Percentiles rank a stretch among this genome's conserved stretches.
Conservation (phyloP, 768 basidiomycete species). For the Mycena olivaceomarginata region DNA sequence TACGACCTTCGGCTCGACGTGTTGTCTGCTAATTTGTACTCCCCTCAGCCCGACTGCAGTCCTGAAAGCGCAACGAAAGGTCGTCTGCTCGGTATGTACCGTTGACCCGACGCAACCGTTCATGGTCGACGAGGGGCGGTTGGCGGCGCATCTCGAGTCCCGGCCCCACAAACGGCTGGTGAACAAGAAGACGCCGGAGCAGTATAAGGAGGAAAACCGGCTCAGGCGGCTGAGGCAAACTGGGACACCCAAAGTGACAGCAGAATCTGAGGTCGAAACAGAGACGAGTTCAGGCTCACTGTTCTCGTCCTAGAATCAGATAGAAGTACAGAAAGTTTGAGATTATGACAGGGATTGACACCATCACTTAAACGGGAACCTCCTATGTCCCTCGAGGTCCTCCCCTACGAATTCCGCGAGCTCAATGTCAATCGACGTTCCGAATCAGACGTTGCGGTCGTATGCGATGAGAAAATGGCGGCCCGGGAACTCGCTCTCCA, state of each 20-base stretch:
- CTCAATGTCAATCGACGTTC: no score
- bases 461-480: neutral
- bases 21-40: neutral
- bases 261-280: neutral
- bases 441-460: no score
- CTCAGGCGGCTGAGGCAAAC: neutral
- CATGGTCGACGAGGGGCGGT: conserved; percentile 77
- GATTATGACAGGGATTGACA: no score
- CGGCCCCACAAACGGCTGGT: conserved; percentile 72
- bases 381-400: no score
- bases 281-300: conserved; percentile 20
- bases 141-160: conserved; percentile 76
- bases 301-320: conserved; percentile 11
- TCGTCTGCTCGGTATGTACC: conserved; percentile 81
- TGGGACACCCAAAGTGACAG: neutral
- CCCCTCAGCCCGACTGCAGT: conserved; percentile 72
- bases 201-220: conserved; percentile 27
- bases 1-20: neutral
- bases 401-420: no score
- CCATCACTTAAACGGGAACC: no score
- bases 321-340: neutral
- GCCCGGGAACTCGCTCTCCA: conserved; percentile 26
- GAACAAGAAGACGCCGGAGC: conserved; percentile 49
- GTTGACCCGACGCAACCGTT: conserved; percentile 73
- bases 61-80: conserved; percentile 73